Evolutionary conservation across 1,284 basidiomycete species (phyloP).

Genomic region (Heterobasidion parviporum): DNA sequence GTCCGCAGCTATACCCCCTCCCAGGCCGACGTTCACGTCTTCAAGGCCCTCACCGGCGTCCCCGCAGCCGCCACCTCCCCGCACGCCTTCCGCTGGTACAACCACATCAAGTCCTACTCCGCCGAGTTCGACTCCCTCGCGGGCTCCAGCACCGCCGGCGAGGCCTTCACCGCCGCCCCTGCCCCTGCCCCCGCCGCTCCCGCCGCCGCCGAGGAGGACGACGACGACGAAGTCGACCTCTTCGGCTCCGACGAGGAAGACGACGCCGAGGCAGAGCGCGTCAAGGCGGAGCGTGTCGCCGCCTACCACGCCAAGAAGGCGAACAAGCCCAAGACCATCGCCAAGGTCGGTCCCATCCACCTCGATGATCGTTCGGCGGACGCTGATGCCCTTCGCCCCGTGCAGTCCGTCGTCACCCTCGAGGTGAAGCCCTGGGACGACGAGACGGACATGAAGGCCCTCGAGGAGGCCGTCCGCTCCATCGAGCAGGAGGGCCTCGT

Average conservation of each 20-base stretch:
- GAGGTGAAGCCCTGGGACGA: slow-evolving; percentile 99
- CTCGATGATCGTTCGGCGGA: slow-evolving; percentile 1
- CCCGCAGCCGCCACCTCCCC: slow-evolving; percentile 67
- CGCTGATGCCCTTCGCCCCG: slow-evolving; percentile 12
- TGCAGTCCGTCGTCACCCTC: slow-evolving; percentile 87
- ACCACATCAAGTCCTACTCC: slow-evolving; percentile 84
- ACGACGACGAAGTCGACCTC: slow-evolving; percentile 90
- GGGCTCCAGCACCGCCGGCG: slow-evolving; percentile 79
- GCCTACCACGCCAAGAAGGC: slow-evolving; percentile 94
- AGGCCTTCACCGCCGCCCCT: slow-evolving; percentile 52
- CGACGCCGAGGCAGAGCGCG: slow-evolving; percentile 86
- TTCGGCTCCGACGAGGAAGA: slow-evolving; percentile 88
- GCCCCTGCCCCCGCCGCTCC: slow-evolving; percentile 35
- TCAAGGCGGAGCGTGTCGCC: slow-evolving; percentile 95
- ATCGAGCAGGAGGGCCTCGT: slow-evolving; percentile 90
- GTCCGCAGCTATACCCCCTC: slow-evolving; percentile 79
- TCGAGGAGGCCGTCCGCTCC: slow-evolving; percentile 81
- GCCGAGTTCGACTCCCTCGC: slow-evolving; percentile 74
- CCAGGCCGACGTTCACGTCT: slow-evolving; percentile 95
- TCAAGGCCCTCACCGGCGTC: slow-evolving; percentile 64
- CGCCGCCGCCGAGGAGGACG: slow-evolving; percentile 59
- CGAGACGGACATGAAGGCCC: slow-evolving; percentile 91
- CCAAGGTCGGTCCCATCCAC: slow-evolving; percentile 59
- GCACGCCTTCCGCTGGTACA: slow-evolving; percentile 89
- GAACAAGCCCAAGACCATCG: slow-evolving; percentile 80